Evolutionary conservation across 805 yeast genomes (phyloP).

Genomic region (Schizosaccharomyces octosporus): DNA sequence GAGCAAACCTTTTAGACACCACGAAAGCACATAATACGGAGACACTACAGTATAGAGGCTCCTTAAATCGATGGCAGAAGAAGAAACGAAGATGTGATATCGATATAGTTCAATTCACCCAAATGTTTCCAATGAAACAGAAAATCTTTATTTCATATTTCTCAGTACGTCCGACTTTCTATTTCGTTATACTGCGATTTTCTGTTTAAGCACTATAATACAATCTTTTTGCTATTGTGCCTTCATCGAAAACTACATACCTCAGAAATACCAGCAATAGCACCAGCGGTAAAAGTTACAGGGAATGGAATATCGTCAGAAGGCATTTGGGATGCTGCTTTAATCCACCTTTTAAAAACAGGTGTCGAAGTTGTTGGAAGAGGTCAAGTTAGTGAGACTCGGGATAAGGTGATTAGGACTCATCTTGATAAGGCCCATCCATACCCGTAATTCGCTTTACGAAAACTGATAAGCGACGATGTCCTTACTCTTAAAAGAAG

Average conservation of each 20-base stretch:
- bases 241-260: constrained; percentile 8
- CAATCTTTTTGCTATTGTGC: background rate
- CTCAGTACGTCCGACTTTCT: background rate
- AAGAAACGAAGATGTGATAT: no score
- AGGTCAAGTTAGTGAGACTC: no score
- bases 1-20: background rate
- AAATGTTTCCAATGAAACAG: no score
- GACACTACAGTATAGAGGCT: background rate
- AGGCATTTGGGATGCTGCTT: background rate
- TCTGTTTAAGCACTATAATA: background rate
- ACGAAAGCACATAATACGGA: background rate
- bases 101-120: no score
- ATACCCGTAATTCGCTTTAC: no score
- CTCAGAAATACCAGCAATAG: constrained; percentile 91
- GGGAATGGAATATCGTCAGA: background rate
- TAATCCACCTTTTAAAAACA: no score
- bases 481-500: no score
- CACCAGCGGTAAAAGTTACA: constrained; percentile 50
- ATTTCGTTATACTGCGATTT: background rate
- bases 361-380: no score
- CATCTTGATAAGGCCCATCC: no score
- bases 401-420: no score
- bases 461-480: no score
- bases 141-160: background rate
- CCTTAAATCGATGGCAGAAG: background rate